Conservation (phyloP, 192 early-diverging fungal genomes). For the Chytriomyces sp. region DNA sequence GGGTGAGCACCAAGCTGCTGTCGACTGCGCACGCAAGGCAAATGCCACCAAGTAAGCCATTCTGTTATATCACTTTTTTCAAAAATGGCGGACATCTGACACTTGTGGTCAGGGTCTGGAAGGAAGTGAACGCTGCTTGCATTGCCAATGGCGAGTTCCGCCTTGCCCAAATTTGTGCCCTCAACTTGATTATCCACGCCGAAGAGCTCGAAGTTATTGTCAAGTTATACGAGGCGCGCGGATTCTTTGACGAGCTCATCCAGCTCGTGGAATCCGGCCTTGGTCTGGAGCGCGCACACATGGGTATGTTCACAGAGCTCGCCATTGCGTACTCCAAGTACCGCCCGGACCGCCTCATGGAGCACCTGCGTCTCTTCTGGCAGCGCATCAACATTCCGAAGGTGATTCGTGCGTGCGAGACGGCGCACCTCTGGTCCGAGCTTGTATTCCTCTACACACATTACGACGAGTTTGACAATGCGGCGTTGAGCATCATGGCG, state of each 20-base stretch:
- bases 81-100: not conserved
- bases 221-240: conserved; percentile 82
- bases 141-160: conserved; percentile 94
- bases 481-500: conserved; percentile 91
- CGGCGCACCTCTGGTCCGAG: conserved; percentile 94
- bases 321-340: conserved; percentile 98
- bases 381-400: conserved; percentile 99
- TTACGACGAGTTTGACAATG: conserved; percentile 99
- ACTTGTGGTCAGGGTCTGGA: conserved; percentile 87
- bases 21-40: conserved; percentile 98
- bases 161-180: conserved; percentile 96
- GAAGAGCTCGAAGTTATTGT: conserved; percentile 93
- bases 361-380: conserved; percentile 96
- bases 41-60: conserved; percentile 78
- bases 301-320: conserved; percentile 99
- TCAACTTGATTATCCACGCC: conserved; percentile 94
- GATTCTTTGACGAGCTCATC: conserved; percentile 91
- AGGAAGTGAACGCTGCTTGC: conserved; percentile 97
- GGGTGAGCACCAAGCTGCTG: conserved; percentile 93
- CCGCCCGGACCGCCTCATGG: conserved; percentile 91
- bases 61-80: conserved; percentile 5
- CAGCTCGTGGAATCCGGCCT: conserved; percentile 89
- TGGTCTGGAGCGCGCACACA: conserved; percentile 96
- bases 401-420: conserved; percentile 93
- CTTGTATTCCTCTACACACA: conserved; percentile 98